Evolutionary conservation across 2,329 filamentous ascomycete genomes (phyloP).

Genomic region (Nemania sp.): DNA sequence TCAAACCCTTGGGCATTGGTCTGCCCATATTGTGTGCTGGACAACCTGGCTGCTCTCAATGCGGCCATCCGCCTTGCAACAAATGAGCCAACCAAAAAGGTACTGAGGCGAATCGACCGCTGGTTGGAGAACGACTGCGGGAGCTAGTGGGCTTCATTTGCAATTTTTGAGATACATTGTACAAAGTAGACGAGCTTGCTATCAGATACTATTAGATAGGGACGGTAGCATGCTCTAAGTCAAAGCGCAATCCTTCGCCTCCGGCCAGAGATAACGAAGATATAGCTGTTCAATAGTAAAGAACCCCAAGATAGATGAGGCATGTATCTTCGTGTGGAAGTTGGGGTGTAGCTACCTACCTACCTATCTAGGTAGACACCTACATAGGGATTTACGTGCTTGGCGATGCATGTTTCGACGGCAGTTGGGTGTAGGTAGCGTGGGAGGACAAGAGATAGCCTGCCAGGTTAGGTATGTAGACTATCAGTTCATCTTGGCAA

Average conservation of each 20-base stretch:
- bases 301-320: neutral
- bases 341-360: neutral
- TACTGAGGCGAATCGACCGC: conserved; percentile 6
- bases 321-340: neutral
- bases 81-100: conserved; percentile 13
- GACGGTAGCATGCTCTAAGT: conserved; percentile 1
- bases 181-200: neutral
- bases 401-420: conserved; percentile 15
- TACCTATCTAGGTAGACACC: neutral
- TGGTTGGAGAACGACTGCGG: conserved; percentile 1
- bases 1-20: conserved; percentile 10
- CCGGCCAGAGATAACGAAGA: conserved; percentile 2
- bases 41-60: conserved; percentile 11
- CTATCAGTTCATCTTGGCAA: conserved; percentile 20
- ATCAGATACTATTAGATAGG: conserved; percentile 16
- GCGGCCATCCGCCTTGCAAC: conserved; percentile 19
- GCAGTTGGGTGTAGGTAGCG: conserved; percentile 4
- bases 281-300: neutral
- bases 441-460: conserved; percentile 8
- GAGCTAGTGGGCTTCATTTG: conserved; percentile 1
- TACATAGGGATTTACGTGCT: conserved; percentile 2
- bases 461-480: too few species aligned
- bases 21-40: conserved; percentile 11
- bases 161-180: conserved; percentile 8
- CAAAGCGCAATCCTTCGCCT: neutral